phyloP scores from a whole-genome alignment of 2,329 filamentous ascomycete genomes.

The Purpureocillium takamizusanense region DNA sequence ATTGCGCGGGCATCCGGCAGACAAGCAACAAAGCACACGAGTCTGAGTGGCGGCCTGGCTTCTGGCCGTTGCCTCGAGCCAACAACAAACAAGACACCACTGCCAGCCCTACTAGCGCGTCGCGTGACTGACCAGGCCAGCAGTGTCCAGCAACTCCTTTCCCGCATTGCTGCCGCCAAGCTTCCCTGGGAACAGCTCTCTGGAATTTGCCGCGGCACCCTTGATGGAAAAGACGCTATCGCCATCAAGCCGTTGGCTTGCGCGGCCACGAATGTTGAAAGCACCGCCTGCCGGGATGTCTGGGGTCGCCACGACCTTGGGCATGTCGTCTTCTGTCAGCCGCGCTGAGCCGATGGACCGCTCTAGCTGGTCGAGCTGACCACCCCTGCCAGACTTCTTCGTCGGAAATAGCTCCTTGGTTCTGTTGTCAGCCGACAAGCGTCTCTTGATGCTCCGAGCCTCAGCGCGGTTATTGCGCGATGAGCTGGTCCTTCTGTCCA shows the following conservation, averaged over 20 bases:
- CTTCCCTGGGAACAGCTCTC: constrained; percentile 62
- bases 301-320: constrained; percentile 51
- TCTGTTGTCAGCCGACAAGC: constrained; percentile 19
- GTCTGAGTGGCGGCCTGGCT: no score
- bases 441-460: constrained; percentile 23
- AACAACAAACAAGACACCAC: no score
- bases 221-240: constrained; percentile 56
- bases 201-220: constrained; percentile 44
- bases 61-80: no score
- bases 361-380: constrained; percentile 29
- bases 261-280: constrained; percentile 53
- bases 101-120: no score
- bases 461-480: constrained; percentile 23
- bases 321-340: constrained; percentile 26
- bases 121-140: no score
- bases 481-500: constrained; percentile 21
- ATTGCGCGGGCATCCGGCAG: no score
- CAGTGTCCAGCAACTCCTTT: constrained; percentile 59
- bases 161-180: constrained; percentile 47
- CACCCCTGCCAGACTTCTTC: constrained; percentile 16
- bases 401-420: constrained; percentile 31
- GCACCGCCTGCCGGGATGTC: constrained; percentile 29
- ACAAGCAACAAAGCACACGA: no score
- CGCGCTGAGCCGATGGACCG: constrained; percentile 27
- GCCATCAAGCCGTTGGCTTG: constrained; percentile 33